These are phyloP conservation scores for Thelephora terrestris DNA, from an alignment of 1,284 basidiomycete genomes.

Conservation along the genomic window DNA sequence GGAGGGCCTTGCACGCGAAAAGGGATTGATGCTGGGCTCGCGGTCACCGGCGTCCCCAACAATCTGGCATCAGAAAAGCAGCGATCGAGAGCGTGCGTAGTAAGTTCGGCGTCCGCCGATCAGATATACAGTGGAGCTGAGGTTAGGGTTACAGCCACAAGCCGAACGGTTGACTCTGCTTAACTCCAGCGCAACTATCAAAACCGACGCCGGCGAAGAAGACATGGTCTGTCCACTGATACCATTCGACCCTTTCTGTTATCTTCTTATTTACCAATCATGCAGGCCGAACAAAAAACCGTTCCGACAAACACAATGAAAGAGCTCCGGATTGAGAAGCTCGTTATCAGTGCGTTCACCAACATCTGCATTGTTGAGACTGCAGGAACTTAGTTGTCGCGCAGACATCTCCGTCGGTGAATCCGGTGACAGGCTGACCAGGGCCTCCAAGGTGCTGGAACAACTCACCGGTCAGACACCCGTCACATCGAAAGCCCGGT, in stretches of 20 bases:
- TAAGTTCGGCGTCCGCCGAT: no score
- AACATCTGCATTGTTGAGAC: not conserved
- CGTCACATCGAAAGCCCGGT: slow-evolving; percentile 98
- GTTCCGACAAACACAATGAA: slow-evolving; percentile 89
- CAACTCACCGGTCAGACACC: slow-evolving; percentile 99
- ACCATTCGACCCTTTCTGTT: not conserved
- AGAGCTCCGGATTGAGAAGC: slow-evolving; percentile 97
- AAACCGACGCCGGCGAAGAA: no score
- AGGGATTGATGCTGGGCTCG: no score
- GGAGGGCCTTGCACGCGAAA: no score
- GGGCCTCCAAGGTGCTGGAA: slow-evolving; percentile 98
- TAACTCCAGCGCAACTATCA: no score
- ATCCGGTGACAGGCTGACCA: slow-evolving; percentile 98
- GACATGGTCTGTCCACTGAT: no score
- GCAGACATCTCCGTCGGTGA: slow-evolving; percentile 99
- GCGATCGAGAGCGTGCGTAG: no score
- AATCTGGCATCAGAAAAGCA: no score
- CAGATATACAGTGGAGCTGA: no score
- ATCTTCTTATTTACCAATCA: not conserved
- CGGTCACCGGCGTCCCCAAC: no score
- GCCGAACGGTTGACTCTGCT: no score
- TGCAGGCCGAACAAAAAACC: slow-evolving; percentile 81
- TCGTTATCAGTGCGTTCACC: slow-evolving; percentile 88
- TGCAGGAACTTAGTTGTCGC: not conserved
- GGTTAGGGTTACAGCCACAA: no score